These are phyloP conservation scores for Thuidium tamariscinum DNA, from an alignment of 225 moss, liverwort and hornwort species.

Conservation along the genomic window DNA sequence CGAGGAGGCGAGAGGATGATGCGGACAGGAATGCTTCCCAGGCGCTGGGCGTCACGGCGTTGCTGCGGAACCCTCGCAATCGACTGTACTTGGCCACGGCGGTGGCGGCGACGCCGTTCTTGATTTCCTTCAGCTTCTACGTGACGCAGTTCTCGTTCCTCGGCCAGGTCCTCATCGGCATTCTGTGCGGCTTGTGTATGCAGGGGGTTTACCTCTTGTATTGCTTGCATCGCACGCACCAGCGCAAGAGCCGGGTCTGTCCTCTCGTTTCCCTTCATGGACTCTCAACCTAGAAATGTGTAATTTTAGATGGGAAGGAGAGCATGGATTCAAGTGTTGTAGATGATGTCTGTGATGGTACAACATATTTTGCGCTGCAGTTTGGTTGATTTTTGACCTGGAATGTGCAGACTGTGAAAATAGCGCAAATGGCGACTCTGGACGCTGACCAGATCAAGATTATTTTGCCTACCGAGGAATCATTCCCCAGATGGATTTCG, in stretches of 20 bases:
- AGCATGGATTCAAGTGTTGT: neutral
- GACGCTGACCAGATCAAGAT: constrained; percentile 16
- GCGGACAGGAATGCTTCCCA: neutral
- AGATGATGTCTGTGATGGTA: neutral
- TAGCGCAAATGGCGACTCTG: constrained; percentile 56
- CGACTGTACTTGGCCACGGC: constrained; percentile 33
- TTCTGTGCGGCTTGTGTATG: constrained; percentile 23
- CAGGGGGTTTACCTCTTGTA: constrained; percentile 49
- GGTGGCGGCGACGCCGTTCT: constrained; percentile 37
- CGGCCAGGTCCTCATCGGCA: constrained; percentile 49
- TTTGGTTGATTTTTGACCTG: neutral
- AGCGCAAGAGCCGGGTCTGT: constrained; percentile 46
- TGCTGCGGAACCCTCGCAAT: constrained; percentile 36
- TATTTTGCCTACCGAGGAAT: constrained; percentile 14
- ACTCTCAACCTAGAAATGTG: neutral
- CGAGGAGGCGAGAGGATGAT: constrained; percentile 17
- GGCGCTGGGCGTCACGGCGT: neutral
- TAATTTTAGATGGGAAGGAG: neutral
- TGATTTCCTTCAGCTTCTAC: constrained; percentile 37
- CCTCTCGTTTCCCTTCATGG: neutral
- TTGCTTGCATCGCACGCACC: constrained; percentile 41
- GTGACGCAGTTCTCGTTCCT: constrained; percentile 45
- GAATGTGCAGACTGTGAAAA: constrained; percentile 42
- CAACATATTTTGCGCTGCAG: neutral
- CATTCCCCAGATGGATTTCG: constrained; percentile 56